Evolutionary conservation across 148 eudicot species (phyloP).

Genomic region (Cornus florida): DNA sequence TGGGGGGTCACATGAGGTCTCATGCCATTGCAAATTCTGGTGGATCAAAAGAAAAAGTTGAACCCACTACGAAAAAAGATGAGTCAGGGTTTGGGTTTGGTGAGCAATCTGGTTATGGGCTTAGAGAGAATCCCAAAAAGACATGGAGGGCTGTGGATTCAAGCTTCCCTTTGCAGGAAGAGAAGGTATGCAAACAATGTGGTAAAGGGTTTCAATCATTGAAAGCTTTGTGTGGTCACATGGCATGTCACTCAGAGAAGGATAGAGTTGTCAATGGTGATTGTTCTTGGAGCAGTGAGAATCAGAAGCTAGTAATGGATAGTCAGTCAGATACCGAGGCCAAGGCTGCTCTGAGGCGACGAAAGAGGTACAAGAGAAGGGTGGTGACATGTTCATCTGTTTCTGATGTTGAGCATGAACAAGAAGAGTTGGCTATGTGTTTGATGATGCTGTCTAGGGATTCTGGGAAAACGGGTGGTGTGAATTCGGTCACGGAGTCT

Average conservation of each 20-base stretch:
- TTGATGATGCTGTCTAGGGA: conserved; percentile 94
- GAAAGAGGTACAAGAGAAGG: conserved; percentile 51
- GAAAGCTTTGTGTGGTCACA: conserved; percentile 93
- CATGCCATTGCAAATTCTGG: conserved; percentile 57
- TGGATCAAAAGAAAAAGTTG: conserved; percentile 33
- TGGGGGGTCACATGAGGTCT: conserved; percentile 91
- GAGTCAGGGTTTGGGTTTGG: conserved; percentile 20
- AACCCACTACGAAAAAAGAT: no score
- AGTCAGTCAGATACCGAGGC: conserved; percentile 36
- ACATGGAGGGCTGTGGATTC: conserved; percentile 65
- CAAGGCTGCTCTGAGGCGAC: conserved; percentile 26
- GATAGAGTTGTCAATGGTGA: conserved; percentile 49
- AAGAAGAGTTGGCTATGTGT: conserved; percentile 79
- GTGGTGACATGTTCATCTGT: conserved; percentile 41
- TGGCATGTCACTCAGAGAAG: conserved; percentile 81
- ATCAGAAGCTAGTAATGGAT: conserved; percentile 38
- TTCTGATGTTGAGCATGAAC: conserved; percentile 76
- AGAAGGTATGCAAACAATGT: conserved; percentile 76
- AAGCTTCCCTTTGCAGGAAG: conserved; percentile 20
- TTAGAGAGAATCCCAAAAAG: conserved; percentile 78
- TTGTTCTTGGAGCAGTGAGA: conserved; percentile 51
- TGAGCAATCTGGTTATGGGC: conserved; percentile 53
- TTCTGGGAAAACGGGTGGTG: conserved; percentile 33
- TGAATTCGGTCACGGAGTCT: conserved; percentile 54
- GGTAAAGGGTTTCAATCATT: conserved; percentile 83